Evolutionary conservation across 2,329 filamentous ascomycete species (phyloP).

Genomic region (Cercospora brassicicola): DNA sequence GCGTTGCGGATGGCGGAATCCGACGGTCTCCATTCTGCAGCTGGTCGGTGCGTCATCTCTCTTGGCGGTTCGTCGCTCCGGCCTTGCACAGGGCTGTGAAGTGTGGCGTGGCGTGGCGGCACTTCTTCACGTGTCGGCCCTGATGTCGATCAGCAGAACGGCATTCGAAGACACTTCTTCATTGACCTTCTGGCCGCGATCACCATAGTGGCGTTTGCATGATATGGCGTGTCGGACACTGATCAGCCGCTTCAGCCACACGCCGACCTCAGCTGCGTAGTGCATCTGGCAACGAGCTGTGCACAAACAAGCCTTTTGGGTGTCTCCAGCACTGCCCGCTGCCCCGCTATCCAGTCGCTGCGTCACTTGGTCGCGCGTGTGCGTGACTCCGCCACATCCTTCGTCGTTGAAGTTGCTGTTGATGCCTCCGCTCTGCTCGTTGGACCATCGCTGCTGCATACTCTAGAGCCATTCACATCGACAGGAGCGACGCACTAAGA

Average conservation of each 20-base stretch:
- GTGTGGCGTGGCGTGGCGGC: background rate
- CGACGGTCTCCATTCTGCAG: background rate
- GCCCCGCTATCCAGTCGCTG: background rate
- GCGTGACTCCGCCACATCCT: constrained; percentile 10
- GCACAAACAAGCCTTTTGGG: background rate
- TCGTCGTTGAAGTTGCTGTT: background rate
- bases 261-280: background rate
- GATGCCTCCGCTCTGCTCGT: background rate
- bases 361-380: background rate
- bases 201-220: background rate
- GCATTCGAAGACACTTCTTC: background rate
- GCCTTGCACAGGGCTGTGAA: background rate
- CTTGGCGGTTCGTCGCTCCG: background rate
- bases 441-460: background rate
- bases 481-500: background rate
- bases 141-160: background rate
- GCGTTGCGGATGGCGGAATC: background rate
- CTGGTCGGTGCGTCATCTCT: background rate
- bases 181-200: background rate
- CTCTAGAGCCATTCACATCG: background rate
- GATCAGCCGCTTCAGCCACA: constrained; percentile 4
- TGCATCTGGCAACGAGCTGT: background rate
- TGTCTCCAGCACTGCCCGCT: constrained; percentile 7
- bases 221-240: background rate
- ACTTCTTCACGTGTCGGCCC: background rate